These are phyloP conservation scores for Zelopaecilomyces penicillatus DNA, from an alignment of 2,329 filamentous ascomycete species.

Conservation along the genomic window DNA sequence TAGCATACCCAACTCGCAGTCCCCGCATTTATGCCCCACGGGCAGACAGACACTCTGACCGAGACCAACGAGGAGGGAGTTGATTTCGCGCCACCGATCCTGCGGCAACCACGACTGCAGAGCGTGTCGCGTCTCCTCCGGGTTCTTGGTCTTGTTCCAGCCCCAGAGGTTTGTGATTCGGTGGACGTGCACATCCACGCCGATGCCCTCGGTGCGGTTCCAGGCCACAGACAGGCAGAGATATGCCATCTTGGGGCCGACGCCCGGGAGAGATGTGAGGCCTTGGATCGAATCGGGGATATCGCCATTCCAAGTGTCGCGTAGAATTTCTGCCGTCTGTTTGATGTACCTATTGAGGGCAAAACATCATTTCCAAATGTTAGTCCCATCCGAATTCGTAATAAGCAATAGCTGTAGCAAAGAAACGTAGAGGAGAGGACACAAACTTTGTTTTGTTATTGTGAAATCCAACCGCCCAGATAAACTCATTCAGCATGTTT, in stretches of 20 bases:
- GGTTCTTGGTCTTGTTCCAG: slow-evolving; percentile 74
- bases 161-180: slow-evolving; percentile 92
- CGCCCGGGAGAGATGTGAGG: slow-evolving; percentile 70
- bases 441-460: slow-evolving; percentile 77
- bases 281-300: slow-evolving; percentile 73
- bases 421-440: neutral
- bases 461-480: slow-evolving; percentile 82
- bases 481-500: slow-evolving; percentile 59
- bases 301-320: slow-evolving; percentile 62
- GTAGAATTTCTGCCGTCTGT: slow-evolving; percentile 61
- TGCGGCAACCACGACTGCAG: slow-evolving; percentile 76
- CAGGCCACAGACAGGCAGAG: slow-evolving; percentile 71
- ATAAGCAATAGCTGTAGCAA: neutral
- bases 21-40: slow-evolving; percentile 70
- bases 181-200: slow-evolving; percentile 91
- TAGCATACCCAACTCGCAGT: slow-evolving; percentile 69
- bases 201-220: slow-evolving; percentile 63
- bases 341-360: slow-evolving; percentile 51
- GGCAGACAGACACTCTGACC: slow-evolving; percentile 83
- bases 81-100: slow-evolving; percentile 88
- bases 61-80: slow-evolving; percentile 77
- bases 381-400: neutral
- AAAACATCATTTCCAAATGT: neutral
- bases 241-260: slow-evolving; percentile 93
- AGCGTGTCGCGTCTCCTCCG: slow-evolving; percentile 70